Base-by-base conservation (phyloP, 2,329 filamentous ascomycete genomes). In the Fusarium scirpi region DNA sequence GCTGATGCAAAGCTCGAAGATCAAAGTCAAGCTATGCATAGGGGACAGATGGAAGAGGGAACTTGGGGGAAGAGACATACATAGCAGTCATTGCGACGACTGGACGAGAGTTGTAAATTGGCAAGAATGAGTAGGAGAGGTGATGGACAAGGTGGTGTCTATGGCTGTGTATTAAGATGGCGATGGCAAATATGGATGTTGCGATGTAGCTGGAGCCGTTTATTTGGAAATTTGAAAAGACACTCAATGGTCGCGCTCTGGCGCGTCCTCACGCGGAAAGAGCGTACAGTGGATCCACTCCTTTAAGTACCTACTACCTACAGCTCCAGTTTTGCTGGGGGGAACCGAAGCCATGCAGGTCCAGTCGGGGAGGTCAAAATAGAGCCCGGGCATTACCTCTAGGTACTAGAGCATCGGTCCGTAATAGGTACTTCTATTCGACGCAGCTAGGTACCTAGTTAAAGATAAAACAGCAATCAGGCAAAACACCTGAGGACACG, bases 41-140 rank as follows among this genome's bases (percentile, higher is more conserved):
- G 16, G n/a, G 20, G 32, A 43, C 30, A 6, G 20, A 24, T 8
- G 30, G 24, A 44, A 66, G 44, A 18, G 40, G 22, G 47, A 41
- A 32, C 22, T 54, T 56, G 15, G 13, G 24, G 47, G 9, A 54
- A 76, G 40, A 13, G 47, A 77, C 80, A 76, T 67, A 81, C 80
- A 81, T 81, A 55, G 80, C 80, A 74, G 80, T 80, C 80, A 81
- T 81, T 71, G 46, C 52, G 61, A 44, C 58, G 64, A 63, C 62
- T 53, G 55, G 45, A 34, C 55, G 46, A 54, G 51, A 65, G 45
- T 47, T 62, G 22, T 64, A 22, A 15, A 32, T 25, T 49, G 29
- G 38, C 44, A 32, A 34, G 29, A 41, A 43, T 32, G 29, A 41
- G 40, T 43, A 49, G 55, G 8, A 30, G 34, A 46, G 22, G 18